phyloP scores from a whole-genome alignment of 139 green algal species.

The Haematococcus sp. region DNA sequence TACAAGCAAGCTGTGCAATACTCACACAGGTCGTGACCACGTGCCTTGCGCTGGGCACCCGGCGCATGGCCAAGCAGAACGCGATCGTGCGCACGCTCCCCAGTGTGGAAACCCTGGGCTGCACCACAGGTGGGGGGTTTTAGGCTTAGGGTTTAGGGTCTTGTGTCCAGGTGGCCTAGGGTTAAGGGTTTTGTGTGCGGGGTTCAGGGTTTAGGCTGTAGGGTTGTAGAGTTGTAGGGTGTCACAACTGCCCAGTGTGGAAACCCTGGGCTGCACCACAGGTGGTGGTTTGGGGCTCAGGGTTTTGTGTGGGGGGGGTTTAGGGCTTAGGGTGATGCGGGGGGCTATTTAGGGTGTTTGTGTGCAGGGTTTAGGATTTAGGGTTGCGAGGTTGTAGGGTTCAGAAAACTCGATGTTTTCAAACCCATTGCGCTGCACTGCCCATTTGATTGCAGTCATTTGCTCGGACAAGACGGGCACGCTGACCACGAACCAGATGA shows the following conservation, averaged over 20 bases:
- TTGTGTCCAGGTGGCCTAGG: too few relatives aligned
- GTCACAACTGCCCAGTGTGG: constrained; percentile 66
- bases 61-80: constrained; percentile 90
- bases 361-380: too few relatives aligned
- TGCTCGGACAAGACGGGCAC: constrained; percentile 96
- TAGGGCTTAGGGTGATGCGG: too few relatives aligned
- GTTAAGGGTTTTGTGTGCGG: too few relatives aligned
- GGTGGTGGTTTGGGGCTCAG: neutral
- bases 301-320: too few relatives aligned
- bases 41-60: constrained; percentile 94
- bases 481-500: constrained; percentile 94
- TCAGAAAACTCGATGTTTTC: too few relatives aligned
- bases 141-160: neutral
- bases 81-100: constrained; percentile 72
- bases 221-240: constrained; percentile 60
- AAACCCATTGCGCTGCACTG: too few relatives aligned
- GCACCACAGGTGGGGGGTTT: constrained; percentile 54
- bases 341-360: too few relatives aligned
- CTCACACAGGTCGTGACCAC: constrained; percentile 87
- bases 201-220: too few relatives aligned
- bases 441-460: constrained; percentile 66
- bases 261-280: constrained; percentile 88
- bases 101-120: constrained; percentile 84
- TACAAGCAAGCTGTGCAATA: too few relatives aligned
- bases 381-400: constrained; percentile 59